phyloP scores from a whole-genome alignment of 73 alveolate genomes.

The Tetrahymena borealis region DNA sequence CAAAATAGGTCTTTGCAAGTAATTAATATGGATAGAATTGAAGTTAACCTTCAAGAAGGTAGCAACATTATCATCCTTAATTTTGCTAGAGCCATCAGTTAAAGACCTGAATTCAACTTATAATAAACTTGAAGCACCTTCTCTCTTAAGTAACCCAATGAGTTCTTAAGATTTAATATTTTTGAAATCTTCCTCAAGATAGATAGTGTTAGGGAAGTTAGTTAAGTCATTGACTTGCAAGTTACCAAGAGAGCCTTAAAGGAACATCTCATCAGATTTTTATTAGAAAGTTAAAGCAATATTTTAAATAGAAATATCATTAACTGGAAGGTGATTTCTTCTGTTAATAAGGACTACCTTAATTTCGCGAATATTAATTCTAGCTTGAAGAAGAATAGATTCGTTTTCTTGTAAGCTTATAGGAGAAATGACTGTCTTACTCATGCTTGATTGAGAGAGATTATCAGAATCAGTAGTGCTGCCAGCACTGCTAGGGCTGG shows the following conservation, averaged over 20 bases:
- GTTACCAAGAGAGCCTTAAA: constrained; percentile 34
- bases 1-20: background rate
- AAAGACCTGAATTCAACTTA: background rate
- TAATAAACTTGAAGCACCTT: background rate
- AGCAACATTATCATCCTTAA: background rate
- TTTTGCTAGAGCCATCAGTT: background rate
- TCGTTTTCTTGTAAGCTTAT: background rate
- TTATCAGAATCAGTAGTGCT: background rate
- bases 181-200: constrained; percentile 4
- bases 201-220: constrained; percentile 29
- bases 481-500: background rate
- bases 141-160: constrained; percentile 5
- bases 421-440: background rate
- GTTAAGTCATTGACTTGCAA: constrained; percentile 29
- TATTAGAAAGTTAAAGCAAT: background rate
- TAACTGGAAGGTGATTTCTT: background rate
- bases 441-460: background rate
- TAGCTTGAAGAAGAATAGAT: background rate
- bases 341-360: background rate
- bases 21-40: background rate
- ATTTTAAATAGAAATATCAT: background rate
- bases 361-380: background rate
- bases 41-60: background rate
- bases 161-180: constrained; percentile 16
- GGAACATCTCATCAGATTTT: constrained; percentile 26